A percentile compares a stretch with the other conserved stretches of the same genome.
Conservation (phyloP, 2,329 filamentous ascomycete genomes). For the Knufia petricola region DNA sequence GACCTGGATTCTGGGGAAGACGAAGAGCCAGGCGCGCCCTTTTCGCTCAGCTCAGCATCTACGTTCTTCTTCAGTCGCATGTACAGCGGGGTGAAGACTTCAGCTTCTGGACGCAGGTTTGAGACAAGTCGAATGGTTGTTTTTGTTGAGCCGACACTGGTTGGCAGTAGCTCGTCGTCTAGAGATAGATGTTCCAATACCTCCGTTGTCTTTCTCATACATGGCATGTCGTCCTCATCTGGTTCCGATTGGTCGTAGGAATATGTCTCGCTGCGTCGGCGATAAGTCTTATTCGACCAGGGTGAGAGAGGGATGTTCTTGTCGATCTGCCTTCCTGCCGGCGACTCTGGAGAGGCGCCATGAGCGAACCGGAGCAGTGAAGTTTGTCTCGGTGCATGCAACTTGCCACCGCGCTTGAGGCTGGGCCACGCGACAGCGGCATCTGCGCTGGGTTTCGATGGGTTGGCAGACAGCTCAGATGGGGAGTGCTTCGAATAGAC, state of each 20-base stretch:
- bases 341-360: conserved; percentile 13
- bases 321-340: conserved; percentile 3
- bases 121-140: conserved; percentile 1
- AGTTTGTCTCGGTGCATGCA: conserved; percentile 21
- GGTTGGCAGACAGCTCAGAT: background rate
- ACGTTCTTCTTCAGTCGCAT: background rate
- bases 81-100: conserved; percentile 3
- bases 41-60: background rate
- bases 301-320: background rate
- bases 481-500: background rate
- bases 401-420: background rate
- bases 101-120: conserved; percentile 8
- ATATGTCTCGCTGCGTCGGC: conserved; percentile 15
- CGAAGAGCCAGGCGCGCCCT: background rate
- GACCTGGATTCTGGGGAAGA: background rate
- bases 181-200: background rate
- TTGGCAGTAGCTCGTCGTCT: conserved; percentile 1
- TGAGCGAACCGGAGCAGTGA: conserved; percentile 20
- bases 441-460: background rate
- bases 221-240: conserved; percentile 5
- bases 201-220: background rate
- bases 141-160: background rate
- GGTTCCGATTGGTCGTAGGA: conserved; percentile 13
- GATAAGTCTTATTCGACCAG: conserved; percentile 7
- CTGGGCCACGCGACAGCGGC: background rate